Conservation (phyloP, 495 filamentous ascomycete genomes). For the Aspergillus cristatus region DNA sequence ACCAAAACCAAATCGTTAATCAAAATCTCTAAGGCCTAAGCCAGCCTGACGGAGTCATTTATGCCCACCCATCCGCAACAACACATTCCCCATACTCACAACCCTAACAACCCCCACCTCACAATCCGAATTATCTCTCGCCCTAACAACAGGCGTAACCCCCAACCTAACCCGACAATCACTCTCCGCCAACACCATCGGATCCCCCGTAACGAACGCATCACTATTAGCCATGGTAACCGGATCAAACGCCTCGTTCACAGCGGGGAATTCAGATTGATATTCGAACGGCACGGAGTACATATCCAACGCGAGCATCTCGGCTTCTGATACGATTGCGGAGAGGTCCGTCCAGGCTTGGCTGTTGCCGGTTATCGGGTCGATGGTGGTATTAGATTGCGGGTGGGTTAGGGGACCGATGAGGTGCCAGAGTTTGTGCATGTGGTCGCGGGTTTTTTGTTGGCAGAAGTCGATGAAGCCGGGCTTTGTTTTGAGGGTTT, state of each 20-base stretch:
- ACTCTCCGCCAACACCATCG: conserved; percentile 4
- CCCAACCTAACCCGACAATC: conserved; percentile 9
- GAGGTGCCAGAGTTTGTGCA: conserved; percentile 10
- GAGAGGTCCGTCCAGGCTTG: conserved; percentile 11
- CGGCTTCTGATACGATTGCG: conserved; percentile 14
- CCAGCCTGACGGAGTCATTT: too few species aligned
- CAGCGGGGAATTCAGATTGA: conserved; percentile 16
- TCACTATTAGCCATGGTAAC: conserved; percentile 19
- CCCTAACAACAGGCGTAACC: conserved; percentile 7
- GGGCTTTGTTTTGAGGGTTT: conserved; percentile 6
- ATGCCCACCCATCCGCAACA: too few species aligned
- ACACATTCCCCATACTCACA: conserved; percentile 7
- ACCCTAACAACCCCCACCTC: conserved; percentile 3
- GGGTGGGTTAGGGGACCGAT: conserved; percentile 12
- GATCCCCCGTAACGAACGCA: conserved; percentile 5
- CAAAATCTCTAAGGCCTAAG: too few species aligned
- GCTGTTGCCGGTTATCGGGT: too few species aligned
- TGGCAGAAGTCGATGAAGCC: conserved; percentile 14
- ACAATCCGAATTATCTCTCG: conserved; percentile 8
- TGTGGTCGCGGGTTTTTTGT: conserved; percentile 4
- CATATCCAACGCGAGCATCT: conserved; percentile 17
- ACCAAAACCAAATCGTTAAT: too few species aligned
- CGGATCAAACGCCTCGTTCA: conserved; percentile 17
- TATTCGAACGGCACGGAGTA: conserved; percentile 13
- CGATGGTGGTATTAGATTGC: too few species aligned